A percentile compares a stretch with the other conserved stretches of the same genome.
phyloP scores from a whole-genome alignment of 2,329 filamentous ascomycete species.

The Diaporthe ampelina region DNA sequence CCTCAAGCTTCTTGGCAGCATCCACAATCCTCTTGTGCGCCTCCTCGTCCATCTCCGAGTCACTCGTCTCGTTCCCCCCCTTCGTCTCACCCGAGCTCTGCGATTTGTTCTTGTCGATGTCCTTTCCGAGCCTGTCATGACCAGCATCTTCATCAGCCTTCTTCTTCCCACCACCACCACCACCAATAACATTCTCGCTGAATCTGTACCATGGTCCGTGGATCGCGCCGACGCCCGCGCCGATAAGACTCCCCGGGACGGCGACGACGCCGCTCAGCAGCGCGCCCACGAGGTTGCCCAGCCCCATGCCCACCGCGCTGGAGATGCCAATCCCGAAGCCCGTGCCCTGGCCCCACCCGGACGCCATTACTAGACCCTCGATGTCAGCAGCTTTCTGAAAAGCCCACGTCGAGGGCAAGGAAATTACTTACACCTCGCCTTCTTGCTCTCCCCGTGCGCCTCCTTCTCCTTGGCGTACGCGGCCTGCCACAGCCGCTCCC shows the following conservation, averaged over 20 bases:
- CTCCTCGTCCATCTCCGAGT: slow-evolving; percentile 13
- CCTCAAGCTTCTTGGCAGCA: slow-evolving; percentile 38
- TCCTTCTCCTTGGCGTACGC: slow-evolving; percentile 41
- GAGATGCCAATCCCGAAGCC: slow-evolving; percentile 38
- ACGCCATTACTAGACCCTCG: slow-evolving; percentile 41
- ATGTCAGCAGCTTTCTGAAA: no score
- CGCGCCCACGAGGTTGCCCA: slow-evolving; percentile 39
- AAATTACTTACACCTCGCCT: slow-evolving; percentile 30
- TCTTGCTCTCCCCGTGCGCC: slow-evolving; percentile 41
- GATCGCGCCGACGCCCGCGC: slow-evolving; percentile 38
- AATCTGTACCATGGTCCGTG: slow-evolving; percentile 39
- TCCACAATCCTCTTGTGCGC: slow-evolving; percentile 35
- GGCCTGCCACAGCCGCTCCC: slow-evolving; percentile 38
- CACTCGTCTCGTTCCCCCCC: background rate
- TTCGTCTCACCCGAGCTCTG: background rate
- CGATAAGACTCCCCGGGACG: slow-evolving; percentile 39
- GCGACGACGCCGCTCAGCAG: slow-evolving; percentile 39
- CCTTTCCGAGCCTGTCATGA: slow-evolving; percentile 29
- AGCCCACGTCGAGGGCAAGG: no score
- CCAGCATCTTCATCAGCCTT: slow-evolving; percentile 6
- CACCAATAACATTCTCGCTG: slow-evolving; percentile 24
- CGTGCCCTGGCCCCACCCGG: slow-evolving; percentile 39
- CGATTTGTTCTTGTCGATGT: slow-evolving; percentile 4
- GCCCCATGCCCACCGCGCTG: slow-evolving; percentile 39
- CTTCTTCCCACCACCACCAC: background rate